Evolutionary conservation across 1,284 basidiomycete genomes (phyloP).

Genomic region (Tilletia caries): DNA sequence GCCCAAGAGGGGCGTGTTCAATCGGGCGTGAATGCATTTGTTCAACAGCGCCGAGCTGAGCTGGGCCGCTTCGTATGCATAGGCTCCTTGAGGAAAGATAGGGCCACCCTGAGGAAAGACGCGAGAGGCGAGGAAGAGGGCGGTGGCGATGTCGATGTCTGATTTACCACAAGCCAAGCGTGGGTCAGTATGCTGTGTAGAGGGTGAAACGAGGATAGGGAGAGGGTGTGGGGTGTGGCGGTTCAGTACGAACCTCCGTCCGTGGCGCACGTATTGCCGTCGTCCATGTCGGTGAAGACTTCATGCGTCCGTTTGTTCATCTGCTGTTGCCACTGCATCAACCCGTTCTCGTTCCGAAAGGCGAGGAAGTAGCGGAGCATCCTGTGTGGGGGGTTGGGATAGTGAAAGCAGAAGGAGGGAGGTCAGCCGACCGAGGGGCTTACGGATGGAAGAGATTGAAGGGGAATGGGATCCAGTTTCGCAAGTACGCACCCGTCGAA

Average conservation of each 20-base stretch:
- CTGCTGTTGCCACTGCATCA: constrained; percentile 46
- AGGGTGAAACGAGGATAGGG: too few species aligned
- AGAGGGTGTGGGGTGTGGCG: too few species aligned
- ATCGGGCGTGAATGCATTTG: constrained; percentile 32
- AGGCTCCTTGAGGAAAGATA: constrained; percentile 26
- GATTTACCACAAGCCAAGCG: too few species aligned
- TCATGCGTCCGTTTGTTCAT: constrained; percentile 7
- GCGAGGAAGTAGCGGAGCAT: constrained; percentile 36
- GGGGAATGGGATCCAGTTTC: not conserved
- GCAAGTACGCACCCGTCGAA: constrained; percentile 33
- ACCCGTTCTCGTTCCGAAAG: constrained; percentile 34
- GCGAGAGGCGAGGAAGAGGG: constrained; percentile 32
- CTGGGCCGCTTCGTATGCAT: constrained; percentile 28
- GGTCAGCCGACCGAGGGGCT: not conserved
- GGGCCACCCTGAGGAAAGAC: constrained; percentile 30
- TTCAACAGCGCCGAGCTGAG: constrained; percentile 26
- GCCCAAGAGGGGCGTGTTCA: constrained; percentile 39
- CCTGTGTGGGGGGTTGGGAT: constrained; percentile 10
- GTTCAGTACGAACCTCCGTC: constrained; percentile 38
- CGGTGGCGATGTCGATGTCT: constrained; percentile 45
- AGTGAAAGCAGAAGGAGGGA: not conserved
- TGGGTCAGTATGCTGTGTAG: too few species aligned
- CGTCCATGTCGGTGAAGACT: constrained; percentile 34
- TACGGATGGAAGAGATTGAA: not conserved
- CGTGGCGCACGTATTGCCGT: constrained; percentile 37